Conservation (phyloP, 495 filamentous ascomycete genomes). For the Penicillium argentinense region DNA sequence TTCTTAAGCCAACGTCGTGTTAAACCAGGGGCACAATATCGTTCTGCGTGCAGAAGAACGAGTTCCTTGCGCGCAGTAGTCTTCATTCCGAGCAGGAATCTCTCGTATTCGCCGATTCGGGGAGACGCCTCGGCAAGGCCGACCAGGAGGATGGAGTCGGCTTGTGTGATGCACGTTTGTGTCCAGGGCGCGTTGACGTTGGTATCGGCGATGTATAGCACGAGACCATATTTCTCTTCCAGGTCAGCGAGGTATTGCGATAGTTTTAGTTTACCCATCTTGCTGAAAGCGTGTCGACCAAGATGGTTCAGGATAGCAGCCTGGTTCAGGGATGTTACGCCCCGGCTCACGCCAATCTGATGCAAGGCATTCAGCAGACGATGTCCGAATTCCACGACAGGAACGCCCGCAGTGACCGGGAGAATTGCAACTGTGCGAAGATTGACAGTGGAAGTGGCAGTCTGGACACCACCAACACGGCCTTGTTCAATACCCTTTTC, state of each 20-base stretch:
- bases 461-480: constrained; percentile 59
- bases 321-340: constrained; percentile 91
- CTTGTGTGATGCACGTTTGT: constrained; percentile 94
- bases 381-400: constrained; percentile 92
- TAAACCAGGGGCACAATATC: constrained; percentile 80
- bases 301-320: constrained; percentile 91
- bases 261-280: constrained; percentile 94
- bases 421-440: constrained; percentile 89
- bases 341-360: constrained; percentile 84
- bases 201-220: constrained; percentile 96
- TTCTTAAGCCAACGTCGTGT: constrained; percentile 91
- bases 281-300: constrained; percentile 91
- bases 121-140: constrained; percentile 89
- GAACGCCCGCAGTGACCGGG: constrained; percentile 87
- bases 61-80: constrained; percentile 94
- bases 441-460: constrained; percentile 83
- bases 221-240: constrained; percentile 94
- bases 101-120: constrained; percentile 90
- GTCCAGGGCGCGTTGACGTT: constrained; percentile 97
- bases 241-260: constrained; percentile 95
- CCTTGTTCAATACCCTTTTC: constrained; percentile 63
- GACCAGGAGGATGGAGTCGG: constrained; percentile 91
- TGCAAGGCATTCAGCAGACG: constrained; percentile 82
- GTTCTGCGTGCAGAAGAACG: constrained; percentile 87
- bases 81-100: constrained; percentile 94